Evolutionary conservation across 352 stramenopile species (phyloP).

Genomic region (Phytophthora lateralis): DNA sequence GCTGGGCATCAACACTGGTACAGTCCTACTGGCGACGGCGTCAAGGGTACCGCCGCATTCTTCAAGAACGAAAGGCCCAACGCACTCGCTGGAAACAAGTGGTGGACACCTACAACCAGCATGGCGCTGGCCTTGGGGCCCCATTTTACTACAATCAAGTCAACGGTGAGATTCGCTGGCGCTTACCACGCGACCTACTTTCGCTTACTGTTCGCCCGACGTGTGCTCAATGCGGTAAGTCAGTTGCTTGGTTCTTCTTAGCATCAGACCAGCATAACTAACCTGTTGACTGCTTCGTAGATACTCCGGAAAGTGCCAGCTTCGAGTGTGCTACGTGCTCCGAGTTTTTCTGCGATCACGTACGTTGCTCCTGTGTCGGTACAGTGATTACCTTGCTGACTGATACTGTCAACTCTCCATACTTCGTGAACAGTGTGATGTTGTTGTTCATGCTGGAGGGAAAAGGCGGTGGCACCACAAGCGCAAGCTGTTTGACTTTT

Average conservation of each 20-base stretch:
- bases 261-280: background rate
- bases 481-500: conserved; percentile 91
- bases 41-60: conserved; percentile 42
- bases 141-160: conserved; percentile 96
- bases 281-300: conserved; percentile 26
- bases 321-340: conserved; percentile 90
- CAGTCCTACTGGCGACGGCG: conserved; percentile 66
- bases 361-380: conserved; percentile 14
- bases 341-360: conserved; percentile 91
- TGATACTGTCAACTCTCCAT: background rate
- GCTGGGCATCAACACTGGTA: conserved; percentile 73
- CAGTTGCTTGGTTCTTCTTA: background rate
- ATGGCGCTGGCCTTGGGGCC: conserved; percentile 64
- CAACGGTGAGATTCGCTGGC: conserved; percentile 90
- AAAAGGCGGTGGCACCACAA: conserved; percentile 78
- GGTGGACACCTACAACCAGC: conserved; percentile 81
- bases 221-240: conserved; percentile 90
- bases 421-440: conserved; percentile 58
- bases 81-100: conserved; percentile 93
- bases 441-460: conserved; percentile 84
- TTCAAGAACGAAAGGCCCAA: conserved; percentile 39
- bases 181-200: conserved; percentile 90
- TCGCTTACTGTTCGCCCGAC: conserved; percentile 66
- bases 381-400: background rate
- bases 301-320: conserved; percentile 48